Base-by-base conservation (phyloP, 2,329 filamentous ascomycete genomes). In the Sclerotinia nivalis region DNA sequence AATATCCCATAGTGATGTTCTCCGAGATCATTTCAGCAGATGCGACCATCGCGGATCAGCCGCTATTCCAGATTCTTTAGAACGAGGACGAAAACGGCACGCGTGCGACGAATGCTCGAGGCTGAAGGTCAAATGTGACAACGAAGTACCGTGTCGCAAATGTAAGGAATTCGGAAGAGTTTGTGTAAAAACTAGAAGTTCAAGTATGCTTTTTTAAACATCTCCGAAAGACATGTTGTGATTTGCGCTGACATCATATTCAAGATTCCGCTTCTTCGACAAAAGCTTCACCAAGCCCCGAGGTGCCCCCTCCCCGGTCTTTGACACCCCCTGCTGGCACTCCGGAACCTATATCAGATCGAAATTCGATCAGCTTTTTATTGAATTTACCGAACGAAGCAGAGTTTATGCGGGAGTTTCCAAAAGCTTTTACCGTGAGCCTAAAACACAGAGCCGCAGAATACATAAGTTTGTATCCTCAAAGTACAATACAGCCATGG, bases 101-200 rank as follows among this genome's bases (percentile, higher is more conserved):
- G 77, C 77, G 18, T 79, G 77, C 70, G 76, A 79, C 59, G 76
- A 78, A 62, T 79, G 77, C 69, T 77, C 76, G 31, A 70, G 77
- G 60, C 68, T 79, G 43, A 79, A 79, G 69, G 74, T 79, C 69
- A 79, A 79, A 71, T 79, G 77, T 70, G 77, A 79, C 70, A 77
- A 75, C 61, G 73, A 76, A 65, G 72, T 75, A 13, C 77, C 77
- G 1, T 79, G 77, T 68, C 72, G 73, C 43, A 79, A 79, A 69
- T 79, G 77, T 66, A 73, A 70, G 28, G 77, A 79, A 47, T 78
- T 78, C 72, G 77, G 76, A 25, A 72, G 77, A 58, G 72, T 64
- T 28, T 78, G 77, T 70, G 73, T 77, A 50, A 78, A 76, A 70
- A 76, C 70, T 45, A 68, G 76, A 50, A 43, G 72, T 60, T 49